Percentiles rank a stretch among this genome's conserved stretches.
These are phyloP conservation scores for Rhynchosporium agropyri DNA, from an alignment of 2,329 filamentous ascomycete species.

Conservation along the genomic window DNA sequence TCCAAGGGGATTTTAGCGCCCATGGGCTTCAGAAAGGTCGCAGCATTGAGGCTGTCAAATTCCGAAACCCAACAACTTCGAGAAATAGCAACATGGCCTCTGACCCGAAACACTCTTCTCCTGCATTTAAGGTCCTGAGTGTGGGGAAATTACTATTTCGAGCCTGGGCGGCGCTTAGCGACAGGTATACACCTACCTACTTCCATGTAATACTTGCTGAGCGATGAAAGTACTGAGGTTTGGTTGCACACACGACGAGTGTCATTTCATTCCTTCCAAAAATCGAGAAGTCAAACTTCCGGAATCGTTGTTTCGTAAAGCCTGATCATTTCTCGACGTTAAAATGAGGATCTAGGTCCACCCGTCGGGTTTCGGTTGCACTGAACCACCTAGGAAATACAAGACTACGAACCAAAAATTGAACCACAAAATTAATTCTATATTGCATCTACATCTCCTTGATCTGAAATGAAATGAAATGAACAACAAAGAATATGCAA, in stretches of 20 bases:
- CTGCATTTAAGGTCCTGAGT: not conserved
- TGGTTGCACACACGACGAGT: not conserved
- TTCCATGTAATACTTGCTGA: not conserved
- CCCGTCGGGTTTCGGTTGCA: too few relatives aligned
- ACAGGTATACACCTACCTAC: not conserved
- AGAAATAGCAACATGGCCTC: not conserved
- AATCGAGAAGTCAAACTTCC: too few relatives aligned
- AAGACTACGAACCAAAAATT: too few relatives aligned
- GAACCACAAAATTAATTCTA: too few relatives aligned
- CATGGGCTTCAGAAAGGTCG: not conserved
- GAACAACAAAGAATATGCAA: too few relatives aligned
- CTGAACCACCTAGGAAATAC: too few relatives aligned
- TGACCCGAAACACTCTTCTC: constrained; percentile 2
- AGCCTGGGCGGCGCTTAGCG: not conserved
- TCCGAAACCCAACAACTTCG: not conserved
- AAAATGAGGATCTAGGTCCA: too few relatives aligned
- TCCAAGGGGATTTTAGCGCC: not conserved
- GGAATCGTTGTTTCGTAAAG: too few relatives aligned
- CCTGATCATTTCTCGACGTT: too few relatives aligned
- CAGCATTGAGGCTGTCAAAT: not conserved
- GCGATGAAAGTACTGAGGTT: not conserved
- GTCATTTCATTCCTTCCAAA: too few relatives aligned
- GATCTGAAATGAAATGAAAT: too few relatives aligned
- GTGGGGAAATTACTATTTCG: not conserved
- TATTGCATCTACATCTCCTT: too few relatives aligned